A percentile compares a stretch with the other conserved stretches of the same genome.
Evolutionary conservation across 2,329 filamentous ascomycete species (phyloP).

Genomic region (Penicillium brasilianum): DNA sequence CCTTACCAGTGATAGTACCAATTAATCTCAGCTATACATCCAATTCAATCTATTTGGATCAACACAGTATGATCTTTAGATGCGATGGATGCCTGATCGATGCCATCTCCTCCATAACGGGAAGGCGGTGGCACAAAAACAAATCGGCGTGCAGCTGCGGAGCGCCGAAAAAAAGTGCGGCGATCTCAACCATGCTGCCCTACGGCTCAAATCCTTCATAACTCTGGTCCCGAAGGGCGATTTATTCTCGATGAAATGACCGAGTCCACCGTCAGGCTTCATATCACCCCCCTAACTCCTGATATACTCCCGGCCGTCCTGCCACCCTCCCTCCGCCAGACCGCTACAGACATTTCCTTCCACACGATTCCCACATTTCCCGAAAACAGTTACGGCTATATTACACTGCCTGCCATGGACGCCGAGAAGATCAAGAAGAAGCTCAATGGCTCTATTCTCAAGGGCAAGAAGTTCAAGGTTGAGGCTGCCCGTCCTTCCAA

Average conservation of each 20-base stretch:
- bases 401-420: slow-evolving; percentile 79
- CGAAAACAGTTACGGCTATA: slow-evolving; percentile 86
- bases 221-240: neutral
- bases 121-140: slow-evolving; percentile 4
- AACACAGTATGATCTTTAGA: neutral
- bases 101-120: neutral
- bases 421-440: slow-evolving; percentile 92
- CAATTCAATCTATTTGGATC: too few relatives aligned
- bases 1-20: neutral
- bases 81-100: neutral
- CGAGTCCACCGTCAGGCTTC: slow-evolving; percentile 62
- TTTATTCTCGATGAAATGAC: slow-evolving; percentile 36
- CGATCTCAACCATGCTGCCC: neutral
- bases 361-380: slow-evolving; percentile 86
- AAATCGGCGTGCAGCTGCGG: neutral
- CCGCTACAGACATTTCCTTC: slow-evolving; percentile 82
- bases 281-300: slow-evolving; percentile 84
- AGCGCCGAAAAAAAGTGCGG: slow-evolving; percentile 12
- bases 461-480: slow-evolving; percentile 81
- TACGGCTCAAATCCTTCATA: neutral
- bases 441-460: slow-evolving; percentile 82
- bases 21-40: too few relatives aligned
- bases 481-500: slow-evolving; percentile 76
- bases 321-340: slow-evolving; percentile 67
- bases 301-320: slow-evolving; percentile 75